Evolutionary conservation across 202 grass and related monocot species (phyloP).

Genomic region (Miscanthus sacchariflorus): DNA sequence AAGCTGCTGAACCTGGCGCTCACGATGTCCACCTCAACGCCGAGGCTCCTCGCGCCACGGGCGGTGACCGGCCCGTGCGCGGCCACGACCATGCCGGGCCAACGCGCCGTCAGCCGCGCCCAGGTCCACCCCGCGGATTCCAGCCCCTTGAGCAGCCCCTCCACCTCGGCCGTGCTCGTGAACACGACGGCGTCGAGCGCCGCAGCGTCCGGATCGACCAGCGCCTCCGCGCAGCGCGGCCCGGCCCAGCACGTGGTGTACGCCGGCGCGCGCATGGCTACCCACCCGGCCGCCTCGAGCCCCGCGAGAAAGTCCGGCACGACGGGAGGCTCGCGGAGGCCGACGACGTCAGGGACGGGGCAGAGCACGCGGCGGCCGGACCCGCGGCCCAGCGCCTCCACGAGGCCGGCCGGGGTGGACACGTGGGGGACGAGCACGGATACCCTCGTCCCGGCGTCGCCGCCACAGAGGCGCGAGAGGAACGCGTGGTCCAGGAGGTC

Average conservation of each 20-base stretch:
- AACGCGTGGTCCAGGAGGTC: conserved; percentile 65
- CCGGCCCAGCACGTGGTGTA: conserved; percentile 81
- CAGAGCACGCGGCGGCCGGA: conserved; percentile 66
- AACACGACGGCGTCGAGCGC: conserved; percentile 81
- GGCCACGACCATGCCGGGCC: conserved; percentile 72
- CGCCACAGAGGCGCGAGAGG: conserved; percentile 56
- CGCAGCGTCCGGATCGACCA: conserved; percentile 54
- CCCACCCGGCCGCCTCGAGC: conserved; percentile 67
- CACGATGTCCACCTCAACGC: conserved; percentile 68
- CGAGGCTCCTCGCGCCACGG: conserved; percentile 64
- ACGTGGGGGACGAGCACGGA: conserved; percentile 63
- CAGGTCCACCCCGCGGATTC: conserved; percentile 73
- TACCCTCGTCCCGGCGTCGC: conserved; percentile 33
- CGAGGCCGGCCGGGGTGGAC: conserved; percentile 61
- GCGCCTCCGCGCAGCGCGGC: conserved; percentile 47
- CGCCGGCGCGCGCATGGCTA: conserved; percentile 55
- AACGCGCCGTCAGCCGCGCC: conserved; percentile 53
- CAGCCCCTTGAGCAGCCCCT: conserved; percentile 84
- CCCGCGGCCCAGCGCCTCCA: conserved; percentile 65
- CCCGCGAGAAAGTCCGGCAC: conserved; percentile 65
- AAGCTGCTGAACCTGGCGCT: conserved; percentile 83
- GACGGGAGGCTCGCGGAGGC: conserved; percentile 72
- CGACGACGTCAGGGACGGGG: conserved; percentile 70
- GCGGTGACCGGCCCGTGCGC: conserved; percentile 85
- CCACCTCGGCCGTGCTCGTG: conserved; percentile 89